Evolutionary conservation across 192 early-diverging fungal genomes (phyloP).

Genomic region (Mortierella claussenii): DNA sequence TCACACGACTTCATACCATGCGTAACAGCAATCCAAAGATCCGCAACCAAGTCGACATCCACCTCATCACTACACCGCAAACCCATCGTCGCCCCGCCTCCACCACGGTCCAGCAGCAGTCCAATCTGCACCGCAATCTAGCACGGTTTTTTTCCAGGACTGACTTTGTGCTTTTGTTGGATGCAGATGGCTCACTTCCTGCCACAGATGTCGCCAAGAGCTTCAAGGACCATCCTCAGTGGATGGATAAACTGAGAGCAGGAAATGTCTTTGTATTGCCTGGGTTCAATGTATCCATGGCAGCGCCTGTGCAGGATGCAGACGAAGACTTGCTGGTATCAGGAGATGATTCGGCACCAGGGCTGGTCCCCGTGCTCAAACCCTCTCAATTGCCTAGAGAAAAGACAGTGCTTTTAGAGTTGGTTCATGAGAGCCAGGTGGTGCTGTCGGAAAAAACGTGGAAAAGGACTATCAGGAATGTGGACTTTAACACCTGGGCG

Average conservation of each 20-base stretch:
- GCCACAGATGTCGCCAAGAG: constrained; percentile 52
- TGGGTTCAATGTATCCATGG: constrained; percentile 56
- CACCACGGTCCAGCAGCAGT: constrained; percentile 36
- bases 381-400: constrained; percentile 33
- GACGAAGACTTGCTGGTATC: background rate
- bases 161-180: constrained; percentile 60
- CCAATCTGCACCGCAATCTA: constrained; percentile 57
- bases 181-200: constrained; percentile 55
- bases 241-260: constrained; percentile 53
- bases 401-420: constrained; percentile 47
- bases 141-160: constrained; percentile 60
- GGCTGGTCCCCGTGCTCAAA: constrained; percentile 29
- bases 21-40: constrained; percentile 53
- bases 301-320: background rate
- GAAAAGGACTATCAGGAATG: constrained; percentile 62
- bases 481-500: constrained; percentile 59
- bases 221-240: constrained; percentile 45
- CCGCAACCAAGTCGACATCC: constrained; percentile 57
- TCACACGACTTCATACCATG: constrained; percentile 37
- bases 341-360: background rate
- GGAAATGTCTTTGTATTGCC: constrained; percentile 65
- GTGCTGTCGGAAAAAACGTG: constrained; percentile 63
- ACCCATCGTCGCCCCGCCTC: constrained; percentile 32
- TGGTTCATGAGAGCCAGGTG: constrained; percentile 42
- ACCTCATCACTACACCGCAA: constrained; percentile 53